Evolutionary conservation across 2,329 filamentous ascomycete genomes (phyloP).

Genomic region (Colletotrichum sp.): DNA sequence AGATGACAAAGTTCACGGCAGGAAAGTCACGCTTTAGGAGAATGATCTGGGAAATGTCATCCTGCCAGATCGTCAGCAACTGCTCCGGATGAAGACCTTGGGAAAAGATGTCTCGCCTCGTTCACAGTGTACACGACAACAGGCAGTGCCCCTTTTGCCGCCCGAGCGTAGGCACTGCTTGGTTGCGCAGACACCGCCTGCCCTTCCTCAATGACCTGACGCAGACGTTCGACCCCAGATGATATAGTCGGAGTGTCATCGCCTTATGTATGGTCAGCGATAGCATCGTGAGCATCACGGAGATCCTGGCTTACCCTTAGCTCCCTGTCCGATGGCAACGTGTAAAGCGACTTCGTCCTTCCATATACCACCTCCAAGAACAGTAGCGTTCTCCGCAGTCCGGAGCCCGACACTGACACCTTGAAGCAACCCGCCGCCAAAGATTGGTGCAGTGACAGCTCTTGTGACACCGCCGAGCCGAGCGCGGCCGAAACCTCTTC

Average conservation of each 20-base stretch:
- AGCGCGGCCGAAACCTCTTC: constrained; percentile 42
- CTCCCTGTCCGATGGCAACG: constrained; percentile 38
- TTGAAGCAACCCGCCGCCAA: constrained; percentile 30
- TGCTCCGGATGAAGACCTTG: not conserved
- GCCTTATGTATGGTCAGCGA: not conserved
- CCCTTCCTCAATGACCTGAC: not conserved
- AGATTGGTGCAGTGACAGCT: constrained; percentile 42
- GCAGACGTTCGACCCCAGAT: not conserved
- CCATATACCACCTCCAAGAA: constrained; percentile 44
- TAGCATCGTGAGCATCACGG: rapidly evolving
- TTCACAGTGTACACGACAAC: not conserved
- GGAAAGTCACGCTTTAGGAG: constrained; percentile 39
- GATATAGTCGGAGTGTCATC: constrained; percentile 4
- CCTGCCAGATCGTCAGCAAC: constrained; percentile 23
- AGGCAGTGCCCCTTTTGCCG: not conserved
- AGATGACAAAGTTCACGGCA: constrained; percentile 36
- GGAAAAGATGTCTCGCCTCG: not conserved
- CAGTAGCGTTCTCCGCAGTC: constrained; percentile 37
- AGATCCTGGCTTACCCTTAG: constrained; percentile 21
- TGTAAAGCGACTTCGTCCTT: constrained; percentile 47
- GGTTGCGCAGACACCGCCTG: not conserved
- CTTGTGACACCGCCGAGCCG: constrained; percentile 48
- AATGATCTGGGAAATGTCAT: constrained; percentile 44
- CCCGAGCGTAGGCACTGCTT: not conserved
- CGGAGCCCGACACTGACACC: constrained; percentile 46